Base-by-base conservation (phyloP, 78 protist genomes). In the Guillardia theta region DNA sequence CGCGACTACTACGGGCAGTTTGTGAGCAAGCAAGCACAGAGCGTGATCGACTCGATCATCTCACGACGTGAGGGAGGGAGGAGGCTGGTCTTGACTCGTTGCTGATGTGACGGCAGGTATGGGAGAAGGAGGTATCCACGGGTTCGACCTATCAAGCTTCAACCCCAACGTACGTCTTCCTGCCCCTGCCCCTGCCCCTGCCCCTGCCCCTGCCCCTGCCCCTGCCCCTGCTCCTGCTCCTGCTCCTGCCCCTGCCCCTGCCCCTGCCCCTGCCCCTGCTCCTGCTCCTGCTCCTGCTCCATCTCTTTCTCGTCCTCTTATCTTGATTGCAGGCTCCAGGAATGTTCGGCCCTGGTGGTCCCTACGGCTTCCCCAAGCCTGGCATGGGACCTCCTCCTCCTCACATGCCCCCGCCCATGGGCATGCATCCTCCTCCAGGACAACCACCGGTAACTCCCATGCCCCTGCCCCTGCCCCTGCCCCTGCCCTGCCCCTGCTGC, bases 1-100 rank as follows among this genome's bases (percentile, higher is more conserved):
- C 43, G 37, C 37, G 46, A 44, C 12, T 80, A 80, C 50, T 80
- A n/a, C 90, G 90, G 53, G 8, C 90, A 80, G 50, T 80, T 80
- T 44, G 90, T 44, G 53, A 44, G 33, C 33, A 39, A 80, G 90
- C 90, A 80, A 6, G 48, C 90, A 80, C 90, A 80, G 90, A 80
- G 24, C 50, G 43, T 80, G 58, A 80, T 80, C 1, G 90, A 80
- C 48, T 18, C 39, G 33, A 80, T 44, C 53, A 0, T 80, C 87
- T 1, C 70, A 1, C 21, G 6, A 58, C 70, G 70, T 58, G 27
- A 6, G 30, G 58, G 30, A 10, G 30, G 10, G 15, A 10, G 30
- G 58, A 30, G 70, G 39, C 4, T 58, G 27, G 70, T 0, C 6
- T 30, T 6, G 2, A 1, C 70, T 6, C 2, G 27, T 9, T 6